Evolutionary conservation across 2,329 filamentous ascomycete species (phyloP), one percentile per base, ranked within the genome.

Genomic region (Ascochyta pisi): DNA sequence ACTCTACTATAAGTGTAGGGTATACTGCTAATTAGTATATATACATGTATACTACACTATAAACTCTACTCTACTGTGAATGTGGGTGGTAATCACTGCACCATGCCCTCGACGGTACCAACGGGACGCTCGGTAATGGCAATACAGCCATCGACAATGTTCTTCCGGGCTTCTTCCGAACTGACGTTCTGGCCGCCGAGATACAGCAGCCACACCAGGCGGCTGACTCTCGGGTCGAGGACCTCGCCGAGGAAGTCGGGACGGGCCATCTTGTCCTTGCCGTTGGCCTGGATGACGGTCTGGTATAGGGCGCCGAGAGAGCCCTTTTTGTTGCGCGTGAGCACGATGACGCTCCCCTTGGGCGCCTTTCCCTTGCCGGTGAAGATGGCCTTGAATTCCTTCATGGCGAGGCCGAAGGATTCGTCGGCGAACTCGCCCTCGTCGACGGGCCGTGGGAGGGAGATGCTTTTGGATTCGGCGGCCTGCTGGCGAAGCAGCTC

Each of bases 191-290:
- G 89, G 0, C 95, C 95, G 4, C 86, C 91, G 29, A 99, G 80
- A 76, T 96, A 99, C 64, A 93, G 89, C 71, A 97, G 78, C 94
- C 94, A 98, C 22, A 98, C 79, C 57, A 94, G 78, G 54, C 90
- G 85, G 53, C 89, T 89, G 12, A 99, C 81, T 50, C 94, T 82
- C 79, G 95, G 90, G 70, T 98, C 95, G 0, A 76, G 67, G 1
- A 98, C 86, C 0, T 82, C 79, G 1, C 95, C 95, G 64, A 98
- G 73, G 73, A 74, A 83, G 73, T 79, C 81, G 76, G 82, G 71
- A 33, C 77, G 71, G 35, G 79, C 76, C 59, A 75, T 68, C 13
- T 78, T 76, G 34, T 81, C 81, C 41, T 71, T 69, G 19, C 54
- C 67, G 66, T 65, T 74, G 13, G 60, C 59, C 4, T 65, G 51